Evolutionary conservation across 2,329 filamentous ascomycete species (phyloP).

Genomic region (Lachnellula hyalina): DNA sequence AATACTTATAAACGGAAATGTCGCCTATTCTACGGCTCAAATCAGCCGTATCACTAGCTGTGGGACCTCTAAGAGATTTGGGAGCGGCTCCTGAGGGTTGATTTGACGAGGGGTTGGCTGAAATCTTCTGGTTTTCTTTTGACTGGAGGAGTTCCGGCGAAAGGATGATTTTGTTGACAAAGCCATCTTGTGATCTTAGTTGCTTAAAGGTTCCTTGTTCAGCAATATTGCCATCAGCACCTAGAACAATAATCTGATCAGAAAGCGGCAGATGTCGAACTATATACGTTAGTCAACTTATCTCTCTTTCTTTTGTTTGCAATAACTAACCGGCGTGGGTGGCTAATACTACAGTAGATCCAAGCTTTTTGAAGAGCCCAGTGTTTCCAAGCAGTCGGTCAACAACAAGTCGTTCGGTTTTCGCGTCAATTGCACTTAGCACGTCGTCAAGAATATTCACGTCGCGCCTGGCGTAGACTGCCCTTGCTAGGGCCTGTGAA

Average conservation of each 20-base stretch:
- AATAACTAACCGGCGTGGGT: conserved; percentile 35
- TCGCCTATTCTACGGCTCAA: conserved; percentile 13
- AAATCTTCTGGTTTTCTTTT: neutral
- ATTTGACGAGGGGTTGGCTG: neutral
- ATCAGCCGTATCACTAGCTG: conserved; percentile 31
- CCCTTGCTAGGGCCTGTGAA: conserved; percentile 24
- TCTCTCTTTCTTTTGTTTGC: neutral
- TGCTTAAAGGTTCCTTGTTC: conserved; percentile 34
- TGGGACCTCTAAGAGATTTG: neutral
- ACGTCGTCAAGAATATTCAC: conserved; percentile 42
- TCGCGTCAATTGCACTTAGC: conserved; percentile 40
- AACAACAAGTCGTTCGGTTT: conserved; percentile 40
- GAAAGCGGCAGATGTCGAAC: conserved; percentile 32
- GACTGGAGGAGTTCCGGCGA: conserved; percentile 30
- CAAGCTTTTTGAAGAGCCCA: conserved; percentile 17
- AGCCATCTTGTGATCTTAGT: conserved; percentile 12
- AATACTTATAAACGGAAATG: conserved; percentile 23
- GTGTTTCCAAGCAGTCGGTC: conserved; percentile 19
- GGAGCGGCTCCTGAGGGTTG: neutral
- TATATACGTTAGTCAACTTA: neutral
- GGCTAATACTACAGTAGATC: conserved; percentile 34
- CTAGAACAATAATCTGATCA: conserved; percentile 37
- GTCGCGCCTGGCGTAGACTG: conserved; percentile 11
- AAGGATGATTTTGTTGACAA: conserved; percentile 26
- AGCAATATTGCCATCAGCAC: conserved; percentile 25